These are phyloP conservation scores for Paraurostyla sp. DNA, from an alignment of 73 alveolate genomes.

Conservation along the genomic window DNA sequence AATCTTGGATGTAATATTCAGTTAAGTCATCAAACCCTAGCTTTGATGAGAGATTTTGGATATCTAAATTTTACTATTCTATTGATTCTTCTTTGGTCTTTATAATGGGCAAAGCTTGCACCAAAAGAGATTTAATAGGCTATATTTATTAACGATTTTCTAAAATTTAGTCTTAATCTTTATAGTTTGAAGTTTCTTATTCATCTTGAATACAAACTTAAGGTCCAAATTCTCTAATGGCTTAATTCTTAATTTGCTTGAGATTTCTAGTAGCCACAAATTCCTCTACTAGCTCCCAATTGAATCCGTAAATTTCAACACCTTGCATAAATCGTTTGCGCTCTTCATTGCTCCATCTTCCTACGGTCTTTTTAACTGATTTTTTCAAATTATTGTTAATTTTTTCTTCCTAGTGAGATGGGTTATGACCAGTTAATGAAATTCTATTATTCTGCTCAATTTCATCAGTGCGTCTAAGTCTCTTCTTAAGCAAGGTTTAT, in stretches of 20 bases:
- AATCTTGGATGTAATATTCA: neutral
- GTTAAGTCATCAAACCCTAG: too few relatives aligned
- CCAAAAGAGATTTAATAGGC: neutral
- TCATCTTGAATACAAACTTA: neutral
- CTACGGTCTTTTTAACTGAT: slow-evolving; percentile 8
- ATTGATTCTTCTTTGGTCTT: neutral
- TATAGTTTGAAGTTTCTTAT: too few relatives aligned
- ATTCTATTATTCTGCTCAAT: neutral
- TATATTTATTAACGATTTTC: too few relatives aligned
- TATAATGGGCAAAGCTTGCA: neutral
- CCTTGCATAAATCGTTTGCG: neutral
- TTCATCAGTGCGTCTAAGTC: too few relatives aligned
- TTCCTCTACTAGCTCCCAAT: neutral
- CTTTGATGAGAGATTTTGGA: too few relatives aligned
- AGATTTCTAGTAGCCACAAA: neutral
- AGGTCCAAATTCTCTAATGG: neutral
- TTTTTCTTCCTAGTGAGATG: neutral
- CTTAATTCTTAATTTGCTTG: neutral
- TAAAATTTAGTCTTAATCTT: too few relatives aligned
- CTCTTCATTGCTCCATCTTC: slow-evolving; percentile 3
- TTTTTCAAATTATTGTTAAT: neutral
- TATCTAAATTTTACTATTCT: too few relatives aligned
- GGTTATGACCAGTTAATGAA: neutral
- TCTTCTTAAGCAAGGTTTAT: too few relatives aligned
- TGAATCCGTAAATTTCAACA: neutral